Base-by-base conservation (phyloP, 306 rosid species). In the Mimosa bimucronata region DNA sequence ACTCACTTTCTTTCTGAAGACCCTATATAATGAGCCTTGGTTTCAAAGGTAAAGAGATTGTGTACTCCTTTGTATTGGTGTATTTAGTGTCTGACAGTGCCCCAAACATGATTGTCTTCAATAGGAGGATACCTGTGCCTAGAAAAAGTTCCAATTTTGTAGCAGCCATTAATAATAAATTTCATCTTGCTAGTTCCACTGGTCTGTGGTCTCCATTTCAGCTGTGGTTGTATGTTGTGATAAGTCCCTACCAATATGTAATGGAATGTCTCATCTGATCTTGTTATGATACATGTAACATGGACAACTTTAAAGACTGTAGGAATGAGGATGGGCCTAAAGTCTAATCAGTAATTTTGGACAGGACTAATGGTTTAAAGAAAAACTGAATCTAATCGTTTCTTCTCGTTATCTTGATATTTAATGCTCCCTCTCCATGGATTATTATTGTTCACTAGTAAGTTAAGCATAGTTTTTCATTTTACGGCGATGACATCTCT, bases 341-440 rank as follows among this genome's bases (percentile, higher is more conserved):
- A 78, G 60, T 19, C 60, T 6, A 52, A 52, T 16, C 21, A 2
- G 14, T 44, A 44, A 72, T 66, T 30, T 66, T 31, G 58, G 55
- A 13, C 18, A 18, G 67, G 52, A 45, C 58, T 25, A 13, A 46
- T 18, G 11, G 34, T 75, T 26, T 58, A 50, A 60, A 74, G 31
- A 67, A 73, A 70, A 76, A 25, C 12, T 25, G 55, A 25, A 58
- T 40, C 55, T 73, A 76, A 23, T 61, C 7, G 34, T 77, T 67
- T 68, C 30, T 66, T 44, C 53, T 42, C 48, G 34, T 50, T 46
- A 57, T 76, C 6, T 57, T 71, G 48, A 72, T 66, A 12, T 74
- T 48, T n/a, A 65, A 10, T 70, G 1, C 52, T 42, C 53, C 55
- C 21, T 21, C 29, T 40, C 45, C 73, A 68, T 61, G 66, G 52